Evolutionary conservation across 2,329 filamentous ascomycete genomes (phyloP).

Genomic region (Epichloe gansuensis): DNA sequence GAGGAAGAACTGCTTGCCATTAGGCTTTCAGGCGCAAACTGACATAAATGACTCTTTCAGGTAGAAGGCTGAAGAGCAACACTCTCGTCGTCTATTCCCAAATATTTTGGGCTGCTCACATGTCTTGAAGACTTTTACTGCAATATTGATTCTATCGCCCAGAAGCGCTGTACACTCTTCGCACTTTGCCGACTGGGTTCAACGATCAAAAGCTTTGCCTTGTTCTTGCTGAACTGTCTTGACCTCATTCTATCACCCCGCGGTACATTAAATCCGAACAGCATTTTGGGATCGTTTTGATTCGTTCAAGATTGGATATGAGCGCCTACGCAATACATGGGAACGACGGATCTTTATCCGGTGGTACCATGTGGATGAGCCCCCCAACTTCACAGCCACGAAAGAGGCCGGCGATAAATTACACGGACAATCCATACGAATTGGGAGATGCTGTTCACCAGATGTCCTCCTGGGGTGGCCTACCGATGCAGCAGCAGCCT

Average conservation of each 20-base stretch:
- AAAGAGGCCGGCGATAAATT: slow-evolving; percentile 6
- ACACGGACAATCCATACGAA: slow-evolving; percentile 8
- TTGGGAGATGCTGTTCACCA: slow-evolving; percentile 3
- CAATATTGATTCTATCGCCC: not conserved
- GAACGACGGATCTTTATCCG: slow-evolving; percentile 6
- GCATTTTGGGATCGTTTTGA: not conserved
- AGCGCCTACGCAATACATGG: slow-evolving; percentile 5
- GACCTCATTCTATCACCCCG: not conserved
- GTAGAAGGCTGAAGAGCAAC: not conserved
- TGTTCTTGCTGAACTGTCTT: not conserved
- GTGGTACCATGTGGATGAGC: slow-evolving; percentile 7
- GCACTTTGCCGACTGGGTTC: not conserved
- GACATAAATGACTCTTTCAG: not conserved
- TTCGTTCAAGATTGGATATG: slow-evolving; percentile 1
- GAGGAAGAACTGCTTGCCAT: not conserved
- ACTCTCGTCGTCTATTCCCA: not conserved
- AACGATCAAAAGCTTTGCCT: not conserved
- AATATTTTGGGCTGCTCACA: not conserved
- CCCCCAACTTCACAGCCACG: slow-evolving; percentile 8
- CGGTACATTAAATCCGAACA: not conserved
- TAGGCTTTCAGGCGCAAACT: slow-evolving; percentile 6
- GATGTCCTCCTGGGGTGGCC: slow-evolving; percentile 7
- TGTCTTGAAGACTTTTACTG: not conserved
- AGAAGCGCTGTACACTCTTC: not conserved
- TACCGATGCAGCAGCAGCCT: not conserved